These are phyloP conservation scores for Cryptosporidium viatorum DNA, from an alignment of 169 alveolate species.

Conservation along the genomic window DNA sequence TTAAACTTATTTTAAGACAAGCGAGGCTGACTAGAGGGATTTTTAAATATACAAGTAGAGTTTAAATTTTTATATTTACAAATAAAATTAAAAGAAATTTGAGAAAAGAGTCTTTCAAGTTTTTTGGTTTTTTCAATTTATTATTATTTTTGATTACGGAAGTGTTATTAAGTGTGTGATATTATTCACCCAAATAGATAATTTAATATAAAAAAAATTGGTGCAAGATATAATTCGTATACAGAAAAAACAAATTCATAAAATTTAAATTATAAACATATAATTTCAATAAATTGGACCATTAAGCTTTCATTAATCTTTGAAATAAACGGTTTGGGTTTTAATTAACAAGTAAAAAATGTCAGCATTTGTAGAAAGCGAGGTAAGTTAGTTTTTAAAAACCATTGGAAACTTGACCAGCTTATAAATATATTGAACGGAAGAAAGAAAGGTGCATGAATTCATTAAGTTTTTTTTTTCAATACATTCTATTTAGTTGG, in stretches of 20 bases:
- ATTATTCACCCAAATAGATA: conserved; percentile 14
- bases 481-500: background rate
- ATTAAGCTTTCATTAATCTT: background rate
- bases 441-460: background rate
- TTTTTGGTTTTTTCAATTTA: background rate
- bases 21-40: background rate
- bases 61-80: background rate
- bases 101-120: background rate
- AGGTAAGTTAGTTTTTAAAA: conserved; percentile 32
- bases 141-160: background rate
- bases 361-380: conserved; percentile 62
- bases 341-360: background rate
- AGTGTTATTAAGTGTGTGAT: background rate
- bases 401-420: background rate
- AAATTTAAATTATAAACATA: background rate
- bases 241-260: background rate
- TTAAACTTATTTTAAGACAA: background rate
- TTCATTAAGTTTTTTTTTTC: background rate
- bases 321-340: background rate
- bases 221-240: background rate
- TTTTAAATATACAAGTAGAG: background rate
- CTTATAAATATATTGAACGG: background rate
- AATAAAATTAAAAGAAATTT: background rate
- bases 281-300: background rate
- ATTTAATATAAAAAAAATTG: background rate